A percentile compares a stretch with the other conserved stretches of the same genome.
Evolutionary conservation across 2,329 filamentous ascomycete genomes (phyloP).

Genomic region (Trichophyton schoenleinii): DNA sequence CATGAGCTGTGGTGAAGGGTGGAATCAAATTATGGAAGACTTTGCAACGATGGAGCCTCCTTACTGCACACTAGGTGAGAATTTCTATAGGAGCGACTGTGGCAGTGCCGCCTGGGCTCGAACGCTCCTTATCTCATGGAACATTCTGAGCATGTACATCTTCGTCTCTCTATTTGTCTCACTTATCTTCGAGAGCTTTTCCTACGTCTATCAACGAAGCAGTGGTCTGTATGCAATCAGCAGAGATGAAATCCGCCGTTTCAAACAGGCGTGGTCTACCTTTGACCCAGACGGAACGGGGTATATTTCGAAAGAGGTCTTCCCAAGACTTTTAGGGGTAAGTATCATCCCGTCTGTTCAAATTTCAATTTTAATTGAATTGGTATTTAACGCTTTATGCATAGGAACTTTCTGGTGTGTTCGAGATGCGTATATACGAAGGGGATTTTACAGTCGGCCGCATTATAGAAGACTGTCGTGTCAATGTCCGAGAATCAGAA

Average conservation of each 20-base stretch:
- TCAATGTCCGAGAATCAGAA: slow-evolving; percentile 39
- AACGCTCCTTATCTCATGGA: slow-evolving; percentile 87
- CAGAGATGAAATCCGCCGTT: slow-evolving; percentile 84
- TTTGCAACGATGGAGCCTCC: slow-evolving; percentile 70
- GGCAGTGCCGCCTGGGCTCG: slow-evolving; percentile 83
- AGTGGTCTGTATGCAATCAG: slow-evolving; percentile 84
- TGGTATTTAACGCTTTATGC: background rate
- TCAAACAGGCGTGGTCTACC: slow-evolving; percentile 96
- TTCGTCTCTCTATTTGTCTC: slow-evolving; percentile 98
- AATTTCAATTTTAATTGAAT: background rate
- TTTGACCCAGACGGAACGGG: slow-evolving; percentile 86
- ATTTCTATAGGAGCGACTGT: slow-evolving; percentile 82
- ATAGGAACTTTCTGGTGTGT: slow-evolving; percentile 80
- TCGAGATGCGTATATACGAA: slow-evolving; percentile 94
- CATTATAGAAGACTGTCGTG: slow-evolving; percentile 72
- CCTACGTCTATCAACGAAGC: slow-evolving; percentile 94
- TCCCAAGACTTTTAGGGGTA: slow-evolving; percentile 73
- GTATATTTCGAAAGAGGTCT: slow-evolving; percentile 78
- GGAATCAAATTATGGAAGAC: slow-evolving; percentile 96
- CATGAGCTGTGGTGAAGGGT: slow-evolving; percentile 87
- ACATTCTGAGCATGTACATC: slow-evolving; percentile 99
- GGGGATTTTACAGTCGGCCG: slow-evolving; percentile 75
- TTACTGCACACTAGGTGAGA: slow-evolving; percentile 57
- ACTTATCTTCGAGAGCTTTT: slow-evolving; percentile 98
- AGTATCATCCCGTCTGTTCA: slow-evolving; percentile 17